Conservation (phyloP, 331 rosid species). For the Quercus lobata region DNA sequence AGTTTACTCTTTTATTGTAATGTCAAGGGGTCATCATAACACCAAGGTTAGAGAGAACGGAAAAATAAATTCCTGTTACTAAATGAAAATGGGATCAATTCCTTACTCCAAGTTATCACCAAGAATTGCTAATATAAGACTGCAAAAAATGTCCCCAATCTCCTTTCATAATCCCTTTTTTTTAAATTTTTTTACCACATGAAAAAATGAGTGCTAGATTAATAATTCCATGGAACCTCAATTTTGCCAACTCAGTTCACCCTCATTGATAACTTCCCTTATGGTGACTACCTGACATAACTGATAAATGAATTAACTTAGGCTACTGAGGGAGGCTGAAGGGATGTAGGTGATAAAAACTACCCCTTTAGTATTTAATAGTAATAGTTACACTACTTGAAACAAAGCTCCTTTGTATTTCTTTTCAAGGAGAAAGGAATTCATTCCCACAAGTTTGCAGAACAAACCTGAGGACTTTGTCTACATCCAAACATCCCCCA, state of each 20-base stretch:
- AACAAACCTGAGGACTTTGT: not conserved
- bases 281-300: not conserved
- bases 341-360: not conserved
- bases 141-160: not conserved
- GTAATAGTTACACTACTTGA: not conserved
- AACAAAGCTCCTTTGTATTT: not conserved
- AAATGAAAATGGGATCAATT: not conserved
- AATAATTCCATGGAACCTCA: not conserved
- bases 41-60: not conserved
- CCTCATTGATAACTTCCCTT: not conserved
- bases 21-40: not conserved
- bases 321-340: not conserved
- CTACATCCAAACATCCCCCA: not conserved
- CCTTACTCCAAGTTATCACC: no score
- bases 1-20: not conserved
- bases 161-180: not conserved
- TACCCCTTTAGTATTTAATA: not conserved
- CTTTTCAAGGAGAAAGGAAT: not conserved
- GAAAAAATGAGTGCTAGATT: not conserved
- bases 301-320: not conserved
- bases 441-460: not conserved
- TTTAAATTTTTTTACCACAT: not conserved
- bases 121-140: no score
- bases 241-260: not conserved
- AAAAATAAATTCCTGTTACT: not conserved